A percentile compares a stretch with the other conserved stretches of the same genome.
phyloP scores from a whole-genome alignment of 305 asterid genomes.

The Galium porrigens region DNA sequence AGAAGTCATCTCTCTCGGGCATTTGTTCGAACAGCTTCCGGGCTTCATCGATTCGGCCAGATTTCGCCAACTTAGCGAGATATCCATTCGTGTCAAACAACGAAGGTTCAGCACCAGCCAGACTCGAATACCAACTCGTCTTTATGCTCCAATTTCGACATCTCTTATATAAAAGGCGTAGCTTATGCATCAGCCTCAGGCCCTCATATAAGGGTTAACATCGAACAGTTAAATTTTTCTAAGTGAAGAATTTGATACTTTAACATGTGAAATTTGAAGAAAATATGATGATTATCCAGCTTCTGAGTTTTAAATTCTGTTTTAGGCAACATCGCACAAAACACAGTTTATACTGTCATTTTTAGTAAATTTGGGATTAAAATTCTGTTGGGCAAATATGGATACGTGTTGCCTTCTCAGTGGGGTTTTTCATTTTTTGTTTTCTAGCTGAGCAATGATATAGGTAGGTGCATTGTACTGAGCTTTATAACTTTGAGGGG shows the following conservation, averaged over 20 bases:
- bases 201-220: not conserved
- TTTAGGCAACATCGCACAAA: no score
- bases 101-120: conserved; percentile 9
- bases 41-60: conserved; percentile 40
- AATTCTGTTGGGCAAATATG: no score
- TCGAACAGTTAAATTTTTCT: not conserved
- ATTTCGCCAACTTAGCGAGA: conserved; percentile 24
- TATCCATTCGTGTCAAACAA: conserved; percentile 27
- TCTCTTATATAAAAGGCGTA: not conserved
- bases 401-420: no score
- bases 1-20: conserved; percentile 49
- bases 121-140: conserved; percentile 16
- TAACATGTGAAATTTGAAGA: no score
- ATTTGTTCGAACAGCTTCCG: conserved; percentile 49
- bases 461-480: no score
- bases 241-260: not conserved
- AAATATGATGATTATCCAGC: no score
- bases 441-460: no score
- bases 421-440: no score
- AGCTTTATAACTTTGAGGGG: no score
- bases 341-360: no score
- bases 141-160: conserved; percentile 5
- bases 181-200: not conserved
- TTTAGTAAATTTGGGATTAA: no score
- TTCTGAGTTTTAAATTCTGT: no score